These are phyloP conservation scores for Monascus ruber DNA, from an alignment of 2,329 filamentous ascomycete genomes.

Conservation along the genomic window DNA sequence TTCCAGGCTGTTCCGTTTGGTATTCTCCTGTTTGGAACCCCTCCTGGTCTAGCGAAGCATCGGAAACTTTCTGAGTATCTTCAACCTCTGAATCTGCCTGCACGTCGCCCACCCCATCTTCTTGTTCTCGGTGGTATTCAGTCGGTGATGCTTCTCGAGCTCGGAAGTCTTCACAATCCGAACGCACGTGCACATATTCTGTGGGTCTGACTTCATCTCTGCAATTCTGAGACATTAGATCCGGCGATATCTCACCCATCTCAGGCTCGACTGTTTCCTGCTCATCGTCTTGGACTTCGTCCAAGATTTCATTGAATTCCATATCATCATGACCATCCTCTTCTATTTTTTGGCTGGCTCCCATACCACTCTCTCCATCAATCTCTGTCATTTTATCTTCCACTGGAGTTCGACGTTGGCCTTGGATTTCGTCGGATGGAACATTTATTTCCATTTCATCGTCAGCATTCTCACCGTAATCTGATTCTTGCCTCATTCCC, in stretches of 20 bases:
- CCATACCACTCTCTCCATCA: conserved; percentile 2
- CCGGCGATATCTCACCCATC: neutral
- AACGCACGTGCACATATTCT: neutral
- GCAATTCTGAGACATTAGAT: neutral
- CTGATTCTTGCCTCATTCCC: neutral
- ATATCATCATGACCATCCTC: conserved; percentile 4
- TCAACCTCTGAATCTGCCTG: neutral
- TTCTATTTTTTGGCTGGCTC: neutral
- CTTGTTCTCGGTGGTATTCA: neutral
- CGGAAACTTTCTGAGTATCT: neutral
- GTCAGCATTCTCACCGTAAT: neutral
- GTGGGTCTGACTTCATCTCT: neutral
- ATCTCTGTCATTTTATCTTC: conserved; percentile 3
- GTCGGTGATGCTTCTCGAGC: neutral
- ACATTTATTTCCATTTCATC: conserved; percentile 10
- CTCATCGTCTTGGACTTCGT: conserved; percentile 1
- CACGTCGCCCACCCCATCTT: neutral
- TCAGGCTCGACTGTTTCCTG: conserved; percentile 1
- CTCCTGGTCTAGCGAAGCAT: too few species aligned
- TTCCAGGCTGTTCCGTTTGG: too few species aligned
- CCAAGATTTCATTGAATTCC: conserved; percentile 7
- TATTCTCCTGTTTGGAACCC: too few species aligned
- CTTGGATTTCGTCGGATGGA: conserved; percentile 1
- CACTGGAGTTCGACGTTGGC: neutral
- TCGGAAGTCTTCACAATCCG: neutral